These are phyloP conservation scores for Camelina sativa DNA, from an alignment of 345 rosid species.

Conservation along the genomic window DNA sequence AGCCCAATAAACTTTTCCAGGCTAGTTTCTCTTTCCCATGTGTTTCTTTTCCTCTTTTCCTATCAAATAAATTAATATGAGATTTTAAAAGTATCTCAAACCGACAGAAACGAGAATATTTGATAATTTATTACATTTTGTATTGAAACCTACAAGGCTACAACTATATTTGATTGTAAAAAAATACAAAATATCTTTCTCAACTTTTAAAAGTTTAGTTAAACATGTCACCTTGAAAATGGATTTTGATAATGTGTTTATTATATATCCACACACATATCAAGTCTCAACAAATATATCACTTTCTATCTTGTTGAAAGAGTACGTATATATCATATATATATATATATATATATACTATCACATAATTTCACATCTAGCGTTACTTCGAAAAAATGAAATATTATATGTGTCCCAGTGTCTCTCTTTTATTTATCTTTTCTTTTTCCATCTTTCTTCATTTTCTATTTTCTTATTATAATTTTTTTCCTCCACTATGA, in stretches of 20 bases:
- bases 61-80: not conserved
- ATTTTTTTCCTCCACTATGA: slow-evolving; percentile 31
- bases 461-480: slow-evolving; percentile 17
- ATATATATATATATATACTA: too few relatives aligned
- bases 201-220: too few relatives aligned
- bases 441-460: slow-evolving; percentile 2
- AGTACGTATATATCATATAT: too few relatives aligned
- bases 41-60: not conserved
- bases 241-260: not conserved
- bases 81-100: too few relatives aligned
- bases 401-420: too few relatives aligned
- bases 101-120: not conserved
- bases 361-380: not conserved
- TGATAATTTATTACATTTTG: not conserved
- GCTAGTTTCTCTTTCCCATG: not conserved
- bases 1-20: slow-evolving; percentile 19
- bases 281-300: not conserved
- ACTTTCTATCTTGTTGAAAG: too few relatives aligned
- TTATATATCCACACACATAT: not conserved
- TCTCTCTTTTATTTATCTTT: not conserved
- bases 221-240: not conserved
- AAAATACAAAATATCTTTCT: not conserved
- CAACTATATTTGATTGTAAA: not conserved
- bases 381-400: not conserved
- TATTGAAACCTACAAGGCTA: not conserved